A percentile compares a stretch with the other conserved stretches of the same genome.
These are phyloP conservation scores for Chalaropsis ovoidea DNA, from an alignment of 2,329 filamentous ascomycete species.

Conservation along the genomic window DNA sequence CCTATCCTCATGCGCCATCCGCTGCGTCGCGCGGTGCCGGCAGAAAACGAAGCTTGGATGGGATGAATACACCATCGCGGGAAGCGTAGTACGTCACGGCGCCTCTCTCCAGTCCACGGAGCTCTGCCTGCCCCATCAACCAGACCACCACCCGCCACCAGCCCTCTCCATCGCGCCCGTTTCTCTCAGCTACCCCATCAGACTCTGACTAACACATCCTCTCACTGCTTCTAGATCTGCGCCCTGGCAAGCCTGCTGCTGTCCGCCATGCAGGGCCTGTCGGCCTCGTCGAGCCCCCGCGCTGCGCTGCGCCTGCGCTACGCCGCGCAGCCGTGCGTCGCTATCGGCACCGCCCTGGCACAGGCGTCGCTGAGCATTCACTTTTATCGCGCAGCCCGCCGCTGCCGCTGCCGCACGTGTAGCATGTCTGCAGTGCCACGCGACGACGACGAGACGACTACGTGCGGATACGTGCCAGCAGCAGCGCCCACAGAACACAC, in stretches of 20 bases:
- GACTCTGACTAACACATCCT: background rate
- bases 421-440: too few relatives aligned
- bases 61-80: conserved; percentile 33
- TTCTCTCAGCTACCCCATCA: background rate
- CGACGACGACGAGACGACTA: too few relatives aligned
- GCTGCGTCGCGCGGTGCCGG: conserved; percentile 31
- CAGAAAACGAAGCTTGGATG: conserved; percentile 28
- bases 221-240: background rate
- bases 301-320: conserved; percentile 33
- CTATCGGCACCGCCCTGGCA: conserved; percentile 32
- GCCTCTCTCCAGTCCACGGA: too few relatives aligned
- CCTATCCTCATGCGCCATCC: conserved; percentile 32
- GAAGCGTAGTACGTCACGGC: conserved; percentile 19
- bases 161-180: too few relatives aligned
- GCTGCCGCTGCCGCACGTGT: background rate
- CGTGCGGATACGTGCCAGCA: background rate
- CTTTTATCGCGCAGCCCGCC: conserved; percentile 29
- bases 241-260: background rate
- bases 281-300: conserved; percentile 7
- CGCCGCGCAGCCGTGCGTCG: conserved; percentile 34
- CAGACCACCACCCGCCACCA: background rate
- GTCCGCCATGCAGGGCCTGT: background rate
- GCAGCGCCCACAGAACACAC: background rate
- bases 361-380: conserved; percentile 35
- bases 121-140: background rate